phyloP scores from a whole-genome alignment of 2,329 filamentous ascomycete genomes.

The Fusarium mundagurra region DNA sequence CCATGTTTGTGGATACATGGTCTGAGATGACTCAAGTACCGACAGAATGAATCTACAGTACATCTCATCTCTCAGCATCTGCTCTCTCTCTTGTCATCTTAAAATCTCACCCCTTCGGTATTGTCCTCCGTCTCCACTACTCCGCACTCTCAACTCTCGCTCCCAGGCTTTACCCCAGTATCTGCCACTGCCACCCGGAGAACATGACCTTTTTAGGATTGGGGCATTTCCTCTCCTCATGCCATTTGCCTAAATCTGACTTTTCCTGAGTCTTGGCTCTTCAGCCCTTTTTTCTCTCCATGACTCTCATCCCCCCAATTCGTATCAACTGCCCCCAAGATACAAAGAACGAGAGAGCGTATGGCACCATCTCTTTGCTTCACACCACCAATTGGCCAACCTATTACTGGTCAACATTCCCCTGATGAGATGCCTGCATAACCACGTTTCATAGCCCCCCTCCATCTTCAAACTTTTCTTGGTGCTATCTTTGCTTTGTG shows the following conservation, averaged over 20 bases:
- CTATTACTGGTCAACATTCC: constrained; percentile 20
- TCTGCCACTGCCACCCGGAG: not conserved
- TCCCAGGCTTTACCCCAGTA: constrained; percentile 10
- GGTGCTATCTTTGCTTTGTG: not conserved
- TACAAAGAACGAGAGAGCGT: not conserved
- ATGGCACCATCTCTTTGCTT: constrained; percentile 17
- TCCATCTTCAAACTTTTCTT: constrained; percentile 7
- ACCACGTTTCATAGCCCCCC: constrained; percentile 36
- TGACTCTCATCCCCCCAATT: not conserved
- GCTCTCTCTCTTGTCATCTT: constrained; percentile 1
- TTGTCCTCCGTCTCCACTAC: constrained; percentile 32
- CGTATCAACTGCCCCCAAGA: not conserved
- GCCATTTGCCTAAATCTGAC: not conserved
- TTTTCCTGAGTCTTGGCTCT: constrained; percentile 16
- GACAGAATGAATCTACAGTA: constrained; percentile 1
- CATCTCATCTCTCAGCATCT: constrained; percentile 11
- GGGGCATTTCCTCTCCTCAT: not conserved
- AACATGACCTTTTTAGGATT: constrained; percentile 3
- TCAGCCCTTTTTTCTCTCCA: not conserved
- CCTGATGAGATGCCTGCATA: constrained; percentile 24
- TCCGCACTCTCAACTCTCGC: constrained; percentile 29
- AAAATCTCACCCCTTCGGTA: constrained; percentile 24
- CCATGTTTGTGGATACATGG: constrained; percentile 10
- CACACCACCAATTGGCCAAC: not conserved
- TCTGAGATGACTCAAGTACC: constrained; percentile 34